Evolutionary conservation across 345 rosid species (phyloP).

Genomic region (Microcos paniculata): DNA sequence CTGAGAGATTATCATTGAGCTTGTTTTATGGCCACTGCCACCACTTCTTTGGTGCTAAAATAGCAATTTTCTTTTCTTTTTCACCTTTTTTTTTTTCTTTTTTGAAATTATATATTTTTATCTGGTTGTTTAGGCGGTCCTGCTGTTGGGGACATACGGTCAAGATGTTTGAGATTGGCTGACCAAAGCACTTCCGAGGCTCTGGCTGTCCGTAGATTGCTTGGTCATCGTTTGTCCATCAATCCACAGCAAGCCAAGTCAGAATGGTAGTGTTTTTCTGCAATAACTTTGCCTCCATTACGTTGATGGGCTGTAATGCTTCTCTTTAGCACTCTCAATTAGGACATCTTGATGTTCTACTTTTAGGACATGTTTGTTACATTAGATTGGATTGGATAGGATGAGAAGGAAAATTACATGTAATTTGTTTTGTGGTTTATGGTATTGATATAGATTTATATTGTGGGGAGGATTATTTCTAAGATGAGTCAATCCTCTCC

Average conservation of each 20-base stretch:
- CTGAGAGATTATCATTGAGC: background rate
- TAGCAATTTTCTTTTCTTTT: background rate
- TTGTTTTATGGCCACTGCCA: background rate
- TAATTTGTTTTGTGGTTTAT: too few relatives aligned
- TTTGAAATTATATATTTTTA: too few relatives aligned
- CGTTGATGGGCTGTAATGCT: background rate
- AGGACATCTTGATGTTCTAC: background rate
- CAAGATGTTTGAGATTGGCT: constrained; percentile 90
- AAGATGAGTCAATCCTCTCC: too few relatives aligned
- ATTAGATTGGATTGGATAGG: too few relatives aligned
- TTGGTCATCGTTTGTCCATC: constrained; percentile 82
- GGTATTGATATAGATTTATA: too few relatives aligned
- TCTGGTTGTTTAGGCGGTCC: constrained; percentile 89
- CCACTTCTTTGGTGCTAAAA: background rate
- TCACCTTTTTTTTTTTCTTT: background rate
- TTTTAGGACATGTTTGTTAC: too few relatives aligned
- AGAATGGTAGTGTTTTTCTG: constrained; percentile 56
- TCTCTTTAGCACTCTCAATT: background rate
- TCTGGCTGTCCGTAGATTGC: constrained; percentile 79
- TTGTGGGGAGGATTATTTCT: too few relatives aligned
- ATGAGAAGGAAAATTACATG: too few relatives aligned
- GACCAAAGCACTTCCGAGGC: constrained; percentile 90
- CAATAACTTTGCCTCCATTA: background rate
- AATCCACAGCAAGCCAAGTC: constrained; percentile 66
- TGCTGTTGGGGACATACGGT: constrained; percentile 94